These are phyloP conservation scores for Pseudohalonectria lignicola DNA, from an alignment of 2,329 filamentous ascomycete species.

Conservation along the genomic window DNA sequence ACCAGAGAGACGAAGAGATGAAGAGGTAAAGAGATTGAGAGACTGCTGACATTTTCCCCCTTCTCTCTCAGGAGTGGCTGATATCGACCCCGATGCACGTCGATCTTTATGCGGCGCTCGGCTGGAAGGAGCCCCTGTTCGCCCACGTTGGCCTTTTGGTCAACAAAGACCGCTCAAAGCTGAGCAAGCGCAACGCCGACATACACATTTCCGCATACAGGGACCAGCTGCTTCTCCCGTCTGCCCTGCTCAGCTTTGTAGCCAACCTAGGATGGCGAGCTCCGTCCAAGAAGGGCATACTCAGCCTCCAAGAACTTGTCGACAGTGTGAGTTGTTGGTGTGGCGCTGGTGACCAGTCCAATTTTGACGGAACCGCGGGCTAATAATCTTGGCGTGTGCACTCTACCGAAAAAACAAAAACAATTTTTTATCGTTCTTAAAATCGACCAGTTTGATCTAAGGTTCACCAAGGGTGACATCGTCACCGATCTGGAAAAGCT, in stretches of 20 bases:
- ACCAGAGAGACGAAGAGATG: no score
- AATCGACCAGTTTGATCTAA: constrained; percentile 56
- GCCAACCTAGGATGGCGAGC: constrained; percentile 79
- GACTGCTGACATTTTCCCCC: no score
- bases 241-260: constrained; percentile 64
- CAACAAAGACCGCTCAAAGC: constrained; percentile 57
- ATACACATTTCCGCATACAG: constrained; percentile 39
- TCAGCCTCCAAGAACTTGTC: constrained; percentile 60
- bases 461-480: constrained; percentile 86
- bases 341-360: no score
- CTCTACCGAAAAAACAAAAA: neutral
- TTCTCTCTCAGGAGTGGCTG: constrained; percentile 67
- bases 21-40: no score
- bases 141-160: constrained; percentile 72
- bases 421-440: neutral
- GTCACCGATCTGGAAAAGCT: constrained; percentile 74
- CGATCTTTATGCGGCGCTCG: constrained; percentile 64
- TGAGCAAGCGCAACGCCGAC: constrained; percentile 72
- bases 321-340: constrained; percentile 49
- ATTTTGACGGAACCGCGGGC: constrained; percentile 5
- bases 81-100: constrained; percentile 73
- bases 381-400: constrained; percentile 12
- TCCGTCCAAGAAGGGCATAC: constrained; percentile 49
- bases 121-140: constrained; percentile 63
- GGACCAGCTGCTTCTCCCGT: constrained; percentile 31